Evolutionary conservation across 2,329 filamentous ascomycete species (phyloP), one percentile per base, ranked within the genome.

Genomic region (Fusarium sterilihyphosum): DNA sequence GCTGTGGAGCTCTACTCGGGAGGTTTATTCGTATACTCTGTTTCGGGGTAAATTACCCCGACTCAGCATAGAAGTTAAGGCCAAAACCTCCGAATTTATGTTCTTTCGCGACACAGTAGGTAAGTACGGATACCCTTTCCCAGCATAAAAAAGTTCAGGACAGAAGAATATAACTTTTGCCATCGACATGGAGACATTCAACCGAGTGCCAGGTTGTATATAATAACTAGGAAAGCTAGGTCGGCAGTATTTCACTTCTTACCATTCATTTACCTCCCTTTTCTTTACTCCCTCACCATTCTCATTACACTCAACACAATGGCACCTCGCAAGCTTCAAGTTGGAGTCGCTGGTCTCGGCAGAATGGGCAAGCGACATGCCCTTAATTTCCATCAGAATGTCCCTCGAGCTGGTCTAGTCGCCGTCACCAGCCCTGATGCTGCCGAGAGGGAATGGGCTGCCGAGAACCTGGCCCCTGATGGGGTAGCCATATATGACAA

Each of bases 321-420:
- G 71, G 57, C 72, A 47, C 72, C 74, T 38, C 62, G 53, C 37
- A 82, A 80, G 67, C 79, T 87, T 67, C 81, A 84, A 67, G 80
- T 88, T 65, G 86, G 81, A 41, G 84, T 84, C 40, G 85, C 85
- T 41, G 86, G 87, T 54, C 85, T 88, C 26, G 86, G 87, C 44
- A 85, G 86, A 65, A 88, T 88, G 85, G 87, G 87, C 50, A 83
- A 85, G 65, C 83, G 86, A 22, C 86, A 88, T 79, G 87, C 85
- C 44, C 77, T 85, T 40, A 87, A 86, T 70, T 84, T 87, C 50
- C 78, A 87, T 31, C 79, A 86, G 65, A 81, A 81, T 16, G 84
- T 84, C 6, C 85, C 86, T 14, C 83, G 85, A 20, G 86, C 86
- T n/a, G 78, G 86, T 58, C 81, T 89, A 18, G 84, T 88, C 24